Evolutionary conservation across 73 alveolate species (phyloP).

Genomic region (Paramecium pentaurelia): DNA sequence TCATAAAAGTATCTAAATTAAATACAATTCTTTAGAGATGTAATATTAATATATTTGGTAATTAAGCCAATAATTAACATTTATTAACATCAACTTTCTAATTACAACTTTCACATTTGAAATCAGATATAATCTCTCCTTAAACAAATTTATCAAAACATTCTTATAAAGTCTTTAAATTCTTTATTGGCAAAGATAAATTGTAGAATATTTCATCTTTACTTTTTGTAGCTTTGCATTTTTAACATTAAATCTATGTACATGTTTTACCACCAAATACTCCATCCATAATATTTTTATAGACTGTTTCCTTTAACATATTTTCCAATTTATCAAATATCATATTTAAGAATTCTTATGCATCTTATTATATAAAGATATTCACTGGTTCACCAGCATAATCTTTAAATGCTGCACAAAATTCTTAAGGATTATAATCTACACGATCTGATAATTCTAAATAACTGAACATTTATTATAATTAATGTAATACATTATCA

Average conservation of each 20-base stretch:
- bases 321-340: constrained; percentile 95
- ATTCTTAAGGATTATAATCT: constrained; percentile 91
- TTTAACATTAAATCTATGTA: constrained; percentile 81
- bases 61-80: constrained; percentile 78
- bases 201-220: constrained; percentile 87
- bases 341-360: constrained; percentile 94
- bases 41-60: constrained; percentile 94
- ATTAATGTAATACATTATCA: constrained; percentile 94
- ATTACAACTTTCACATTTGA: constrained; percentile 91
- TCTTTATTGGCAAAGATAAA: constrained; percentile 88
- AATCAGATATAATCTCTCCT: constrained; percentile 91
- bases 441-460: constrained; percentile 89
- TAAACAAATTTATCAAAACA: constrained; percentile 83
- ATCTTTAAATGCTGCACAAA: constrained; percentile 94
- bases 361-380: constrained; percentile 90
- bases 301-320: constrained; percentile 80
- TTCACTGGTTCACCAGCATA: constrained; percentile 97
- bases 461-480: constrained; percentile 89
- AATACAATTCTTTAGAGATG: constrained; percentile 93
- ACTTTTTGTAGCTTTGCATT: constrained; percentile 83
- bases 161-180: constrained; percentile 82
- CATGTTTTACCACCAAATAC: constrained; percentile 97
- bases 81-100: constrained; percentile 89
- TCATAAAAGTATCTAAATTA: constrained; percentile 91
- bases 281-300: constrained; percentile 82